Conservation (phyloP, 345 rosid genomes). For the Dimocarpus longan region DNA sequence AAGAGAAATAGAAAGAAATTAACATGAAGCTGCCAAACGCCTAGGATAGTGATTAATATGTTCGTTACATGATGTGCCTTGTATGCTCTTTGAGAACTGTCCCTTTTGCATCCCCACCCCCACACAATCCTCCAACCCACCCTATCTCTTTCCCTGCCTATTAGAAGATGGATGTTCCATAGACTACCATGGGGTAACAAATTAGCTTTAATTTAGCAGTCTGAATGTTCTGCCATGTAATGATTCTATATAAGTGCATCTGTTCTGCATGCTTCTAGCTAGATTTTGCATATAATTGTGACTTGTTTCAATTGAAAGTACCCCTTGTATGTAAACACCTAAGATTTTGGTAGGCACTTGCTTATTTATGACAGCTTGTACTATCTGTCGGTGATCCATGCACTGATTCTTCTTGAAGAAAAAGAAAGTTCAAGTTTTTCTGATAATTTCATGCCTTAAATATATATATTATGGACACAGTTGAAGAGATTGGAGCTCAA, state of each 20-base stretch:
- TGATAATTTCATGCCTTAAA: background rate
- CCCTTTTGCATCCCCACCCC: too few species aligned
- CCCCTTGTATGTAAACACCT: background rate
- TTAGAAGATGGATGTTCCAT: too few species aligned
- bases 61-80: too few species aligned
- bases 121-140: too few species aligned
- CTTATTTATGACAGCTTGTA: background rate
- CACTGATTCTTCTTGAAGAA: background rate
- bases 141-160: too few species aligned
- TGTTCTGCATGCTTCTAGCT: background rate
- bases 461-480: constrained; percentile 37
- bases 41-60: background rate
- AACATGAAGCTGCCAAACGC: background rate
- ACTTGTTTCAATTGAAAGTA: background rate
- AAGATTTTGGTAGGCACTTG: background rate
- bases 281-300: background rate
- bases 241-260: background rate
- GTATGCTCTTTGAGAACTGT: too few species aligned
- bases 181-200: too few species aligned
- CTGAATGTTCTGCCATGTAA: too few species aligned
- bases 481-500: constrained; percentile 96
- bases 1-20: too few species aligned
- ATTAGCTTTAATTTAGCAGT: background rate
- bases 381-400: background rate
- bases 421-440: background rate